Percentiles rank a stretch among this genome's conserved stretches.
Evolutionary conservation across 2,329 filamentous ascomycete species (phyloP).

Genomic region (Colletotrichum caudatum): DNA sequence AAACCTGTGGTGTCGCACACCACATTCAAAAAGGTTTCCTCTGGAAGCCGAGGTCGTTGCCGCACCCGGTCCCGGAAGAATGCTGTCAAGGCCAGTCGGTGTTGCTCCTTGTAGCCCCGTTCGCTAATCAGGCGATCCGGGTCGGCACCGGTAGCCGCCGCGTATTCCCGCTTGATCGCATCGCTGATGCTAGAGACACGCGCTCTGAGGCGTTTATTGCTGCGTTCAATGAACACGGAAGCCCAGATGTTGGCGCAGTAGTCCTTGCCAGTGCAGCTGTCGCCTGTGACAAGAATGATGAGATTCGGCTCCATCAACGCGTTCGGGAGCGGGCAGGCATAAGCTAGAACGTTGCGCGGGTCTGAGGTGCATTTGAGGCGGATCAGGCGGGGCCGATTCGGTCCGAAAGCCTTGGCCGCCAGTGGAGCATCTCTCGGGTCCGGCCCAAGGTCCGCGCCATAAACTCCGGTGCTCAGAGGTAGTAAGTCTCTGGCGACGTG

Average conservation of each 20-base stretch:
- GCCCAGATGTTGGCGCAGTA: constrained; percentile 67
- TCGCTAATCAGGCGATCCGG: constrained; percentile 61
- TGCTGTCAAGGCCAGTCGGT: constrained; percentile 62
- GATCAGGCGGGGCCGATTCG: constrained; percentile 62
- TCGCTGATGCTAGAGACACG: constrained; percentile 68
- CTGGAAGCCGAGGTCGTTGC: constrained; percentile 58
- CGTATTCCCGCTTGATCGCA: constrained; percentile 68
- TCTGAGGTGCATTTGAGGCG: constrained; percentile 64
- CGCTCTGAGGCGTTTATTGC: constrained; percentile 50
- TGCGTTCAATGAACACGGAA: constrained; percentile 50
- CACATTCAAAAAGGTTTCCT: constrained; percentile 63
- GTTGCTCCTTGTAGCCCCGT: constrained; percentile 72
- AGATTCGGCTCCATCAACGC: constrained; percentile 55
- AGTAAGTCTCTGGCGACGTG: constrained; percentile 59
- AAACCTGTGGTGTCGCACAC: constrained; percentile 56
- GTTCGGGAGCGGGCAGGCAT: constrained; percentile 66
- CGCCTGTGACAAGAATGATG: constrained; percentile 69
- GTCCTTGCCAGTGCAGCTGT: constrained; percentile 70
- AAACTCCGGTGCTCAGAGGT: constrained; percentile 63
- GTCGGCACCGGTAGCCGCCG: constrained; percentile 60
- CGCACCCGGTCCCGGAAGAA: constrained; percentile 63
- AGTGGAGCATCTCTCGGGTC: constrained; percentile 68
- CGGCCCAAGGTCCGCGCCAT: constrained; percentile 72
- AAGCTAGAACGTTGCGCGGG: constrained; percentile 63
- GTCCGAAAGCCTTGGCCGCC: constrained; percentile 67